Evolutionary conservation across 208 protist species (phyloP).

Genomic region (Acanthamoeba royreba): DNA sequence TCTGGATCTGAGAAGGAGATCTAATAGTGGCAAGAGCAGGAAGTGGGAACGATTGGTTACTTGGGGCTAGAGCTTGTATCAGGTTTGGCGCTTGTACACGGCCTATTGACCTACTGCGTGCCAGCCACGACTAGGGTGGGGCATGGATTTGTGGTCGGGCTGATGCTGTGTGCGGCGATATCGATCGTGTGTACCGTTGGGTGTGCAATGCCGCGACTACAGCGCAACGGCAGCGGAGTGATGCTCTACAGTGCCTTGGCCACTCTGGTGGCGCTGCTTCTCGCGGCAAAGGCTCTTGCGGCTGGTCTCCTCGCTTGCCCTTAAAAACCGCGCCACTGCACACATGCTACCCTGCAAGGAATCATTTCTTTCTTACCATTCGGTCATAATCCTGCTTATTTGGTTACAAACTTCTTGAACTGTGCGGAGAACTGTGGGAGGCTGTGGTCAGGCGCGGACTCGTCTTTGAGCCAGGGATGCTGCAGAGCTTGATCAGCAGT

Average conservation of each 20-base stretch:
- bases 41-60: background rate
- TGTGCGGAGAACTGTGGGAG: background rate
- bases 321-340: background rate
- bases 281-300: background rate
- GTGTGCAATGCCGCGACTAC: background rate
- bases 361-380: no score
- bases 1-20: background rate
- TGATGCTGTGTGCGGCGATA: background rate
- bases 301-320: background rate
- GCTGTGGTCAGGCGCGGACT: background rate
- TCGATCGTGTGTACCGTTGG: background rate
- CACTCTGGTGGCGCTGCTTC: background rate
- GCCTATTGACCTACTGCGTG: background rate
- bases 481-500: constrained; percentile 66
- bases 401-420: background rate
- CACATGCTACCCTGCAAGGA: background rate
- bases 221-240: background rate
- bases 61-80: background rate
- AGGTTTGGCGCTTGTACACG: background rate
- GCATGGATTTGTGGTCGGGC: background rate
- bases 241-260: background rate
- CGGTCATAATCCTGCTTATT: background rate
- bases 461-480: constrained; percentile 66
- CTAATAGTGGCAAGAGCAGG: background rate
- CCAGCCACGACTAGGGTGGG: background rate